Evolutionary conservation across 1,284 basidiomycete genomes (phyloP).

Genomic region (Cutaneotrichosporon mucoides): DNA sequence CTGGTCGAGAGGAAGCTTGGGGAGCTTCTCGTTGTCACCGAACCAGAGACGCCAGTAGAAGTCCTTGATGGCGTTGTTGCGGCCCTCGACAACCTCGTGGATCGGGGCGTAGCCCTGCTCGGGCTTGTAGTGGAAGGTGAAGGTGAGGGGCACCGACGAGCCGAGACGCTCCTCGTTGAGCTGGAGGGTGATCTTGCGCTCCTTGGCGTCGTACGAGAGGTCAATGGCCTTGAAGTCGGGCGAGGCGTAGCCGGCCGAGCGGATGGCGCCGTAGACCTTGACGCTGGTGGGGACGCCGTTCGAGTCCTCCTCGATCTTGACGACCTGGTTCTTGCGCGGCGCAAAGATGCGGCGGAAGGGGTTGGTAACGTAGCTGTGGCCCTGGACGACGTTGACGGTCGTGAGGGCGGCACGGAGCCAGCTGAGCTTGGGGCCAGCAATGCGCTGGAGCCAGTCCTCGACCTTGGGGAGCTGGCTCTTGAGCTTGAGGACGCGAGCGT

Average conservation of each 20-base stretch:
- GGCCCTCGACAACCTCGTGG: constrained; percentile 78
- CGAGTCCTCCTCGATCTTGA: constrained; percentile 57
- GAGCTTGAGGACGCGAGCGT: constrained; percentile 59
- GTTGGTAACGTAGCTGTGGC: constrained; percentile 77
- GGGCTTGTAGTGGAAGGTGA: constrained; percentile 84
- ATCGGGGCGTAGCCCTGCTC: constrained; percentile 87
- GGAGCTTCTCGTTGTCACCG: constrained; percentile 71
- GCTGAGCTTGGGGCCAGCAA: constrained; percentile 73
- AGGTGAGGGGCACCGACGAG: constrained; percentile 70
- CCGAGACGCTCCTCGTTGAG: constrained; percentile 80
- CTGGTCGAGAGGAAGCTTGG: constrained; percentile 65
- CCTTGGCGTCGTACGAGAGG: constrained; percentile 59
- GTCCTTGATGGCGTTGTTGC: constrained; percentile 89
- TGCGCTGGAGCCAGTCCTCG: constrained; percentile 73
- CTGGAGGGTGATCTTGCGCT: constrained; percentile 64
- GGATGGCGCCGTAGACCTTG: constrained; percentile 68
- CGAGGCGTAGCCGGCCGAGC: constrained; percentile 62
- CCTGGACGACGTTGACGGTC: constrained; percentile 79
- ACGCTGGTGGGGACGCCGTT: constrained; percentile 54
- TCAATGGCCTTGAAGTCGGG: constrained; percentile 86
- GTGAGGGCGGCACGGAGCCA: constrained; percentile 87
- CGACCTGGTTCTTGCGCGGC: constrained; percentile 73
- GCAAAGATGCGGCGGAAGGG: constrained; percentile 81
- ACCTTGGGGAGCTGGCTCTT: constrained; percentile 58
- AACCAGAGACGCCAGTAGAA: constrained; percentile 98